These are phyloP conservation scores for Leishmania tropica DNA, from an alignment of 208 protist species.

Conservation along the genomic window DNA sequence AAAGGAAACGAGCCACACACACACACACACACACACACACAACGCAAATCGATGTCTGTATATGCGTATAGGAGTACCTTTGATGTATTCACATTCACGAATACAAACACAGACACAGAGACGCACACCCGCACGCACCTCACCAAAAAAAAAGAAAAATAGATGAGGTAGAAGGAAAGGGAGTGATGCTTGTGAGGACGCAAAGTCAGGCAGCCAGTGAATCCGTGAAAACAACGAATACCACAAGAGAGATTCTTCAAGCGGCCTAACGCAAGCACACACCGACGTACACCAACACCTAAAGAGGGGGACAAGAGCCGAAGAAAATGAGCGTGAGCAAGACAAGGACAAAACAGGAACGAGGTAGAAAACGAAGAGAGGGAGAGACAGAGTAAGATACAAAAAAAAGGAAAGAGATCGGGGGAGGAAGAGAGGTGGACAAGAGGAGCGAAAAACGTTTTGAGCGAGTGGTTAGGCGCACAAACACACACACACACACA, in stretches of 20 bases:
- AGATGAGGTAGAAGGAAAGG: background rate
- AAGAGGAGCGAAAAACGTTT: background rate
- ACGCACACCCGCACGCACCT: background rate
- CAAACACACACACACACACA: background rate
- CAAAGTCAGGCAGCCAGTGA: background rate
- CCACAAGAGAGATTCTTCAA: background rate
- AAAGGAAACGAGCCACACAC: background rate
- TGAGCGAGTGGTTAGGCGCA: background rate
- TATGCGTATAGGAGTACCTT: background rate
- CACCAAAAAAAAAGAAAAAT: background rate
- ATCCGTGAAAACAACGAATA: constrained; percentile 1
- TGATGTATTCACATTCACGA: background rate
- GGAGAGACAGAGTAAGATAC: background rate
- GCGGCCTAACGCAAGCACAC: background rate
- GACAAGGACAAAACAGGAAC: background rate
- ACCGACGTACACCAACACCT: background rate
- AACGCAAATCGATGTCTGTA: background rate
- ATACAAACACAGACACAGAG: background rate
- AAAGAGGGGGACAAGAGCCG: background rate
- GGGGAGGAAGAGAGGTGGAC: too few species aligned
- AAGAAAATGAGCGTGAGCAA: background rate
- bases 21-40: background rate
- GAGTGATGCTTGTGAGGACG: background rate
- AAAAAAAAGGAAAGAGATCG: background rate
- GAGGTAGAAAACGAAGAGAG: background rate